Base-by-base conservation (phyloP, 371 early-diverging fungal genomes). In the Homolaphlyctis polyrhiza region DNA sequence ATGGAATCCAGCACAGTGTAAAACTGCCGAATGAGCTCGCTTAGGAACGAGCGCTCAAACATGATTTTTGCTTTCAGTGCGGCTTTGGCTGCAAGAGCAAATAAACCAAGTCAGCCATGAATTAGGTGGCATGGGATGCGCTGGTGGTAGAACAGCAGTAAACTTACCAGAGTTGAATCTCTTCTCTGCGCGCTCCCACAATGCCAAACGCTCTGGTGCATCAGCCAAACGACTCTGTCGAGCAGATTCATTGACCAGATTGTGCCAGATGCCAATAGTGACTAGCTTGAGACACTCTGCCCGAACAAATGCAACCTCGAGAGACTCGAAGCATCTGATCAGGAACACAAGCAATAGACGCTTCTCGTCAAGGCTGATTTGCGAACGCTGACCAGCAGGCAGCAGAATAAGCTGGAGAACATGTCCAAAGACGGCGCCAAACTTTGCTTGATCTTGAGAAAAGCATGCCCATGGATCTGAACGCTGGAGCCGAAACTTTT, bases 221-320 rank as follows among this genome's bases (percentile, higher is more conserved):
- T 79, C 72, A 27, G 54, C 66, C 13, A 70, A 57, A 89, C 79
- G 63, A 87, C 80, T 1, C 58, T 52, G 47, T 89, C 87, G 23
- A 86, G 65, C 50, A 76, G 69, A 0, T 67, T 35, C 69, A 18
- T 74, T 71, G 3, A 79, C 76, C 2, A 95, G 71, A 27, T 84
- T 78, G 33, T 79, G 70, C 96, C 95, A 96, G 28, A 86, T 80
- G 2, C 83, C 69, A 23, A 94, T 77, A 14, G 86, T 81, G 0
- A 89, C 86, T 45, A 96, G 60, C 68, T 82, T 76, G 76, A 93
- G 74, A 66, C 88, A 87, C 66, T 92, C 90, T 2, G 71, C 69
- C 61, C 96, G 84, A 29, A 95, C 87, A 23, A 78, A 35, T 0
- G 70, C 63, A 49, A 89, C 85, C 69, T 96, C 96, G 47, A 95